Evolutionary conservation across 176 grass and related monocot genomes (phyloP).

Genomic region (Rhipidocladum racemiflorum): DNA sequence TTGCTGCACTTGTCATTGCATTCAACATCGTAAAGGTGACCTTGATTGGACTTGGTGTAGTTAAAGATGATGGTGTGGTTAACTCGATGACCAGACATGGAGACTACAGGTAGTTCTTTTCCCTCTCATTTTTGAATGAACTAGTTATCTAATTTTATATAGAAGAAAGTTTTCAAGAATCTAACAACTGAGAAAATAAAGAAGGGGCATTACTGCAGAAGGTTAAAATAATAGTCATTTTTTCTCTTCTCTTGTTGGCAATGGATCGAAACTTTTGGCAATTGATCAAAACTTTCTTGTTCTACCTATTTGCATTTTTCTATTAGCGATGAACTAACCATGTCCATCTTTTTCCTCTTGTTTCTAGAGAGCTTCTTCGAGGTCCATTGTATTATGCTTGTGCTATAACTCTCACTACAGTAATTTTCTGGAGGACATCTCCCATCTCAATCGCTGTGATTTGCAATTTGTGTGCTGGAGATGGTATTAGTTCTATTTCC

Average conservation of each 20-base stretch:
- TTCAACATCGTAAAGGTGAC: conserved; percentile 72
- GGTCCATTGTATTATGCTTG: conserved; percentile 82
- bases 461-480: conserved; percentile 82
- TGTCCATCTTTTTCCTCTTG: background rate
- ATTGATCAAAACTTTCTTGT: background rate
- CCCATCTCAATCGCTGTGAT: conserved; percentile 72
- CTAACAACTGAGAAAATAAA: background rate
- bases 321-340: background rate
- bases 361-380: conserved; percentile 75
- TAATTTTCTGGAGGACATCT: conserved; percentile 75
- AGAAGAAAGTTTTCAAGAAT: background rate
- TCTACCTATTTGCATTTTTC: background rate
- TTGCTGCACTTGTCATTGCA: conserved; percentile 47
- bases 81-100: conserved; percentile 85
- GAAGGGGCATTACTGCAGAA: background rate
- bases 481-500: conserved; percentile 46
- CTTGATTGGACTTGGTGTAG: conserved; percentile 62
- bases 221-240: background rate
- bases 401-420: conserved; percentile 58
- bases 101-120: conserved; percentile 47
- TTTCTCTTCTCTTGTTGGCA: background rate
- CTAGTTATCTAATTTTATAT: background rate
- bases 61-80: conserved; percentile 75
- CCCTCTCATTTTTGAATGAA: background rate
- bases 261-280: background rate